Evolutionary conservation across 2,329 filamentous ascomycete species (phyloP).

Genomic region (Fusarium irregulare): DNA sequence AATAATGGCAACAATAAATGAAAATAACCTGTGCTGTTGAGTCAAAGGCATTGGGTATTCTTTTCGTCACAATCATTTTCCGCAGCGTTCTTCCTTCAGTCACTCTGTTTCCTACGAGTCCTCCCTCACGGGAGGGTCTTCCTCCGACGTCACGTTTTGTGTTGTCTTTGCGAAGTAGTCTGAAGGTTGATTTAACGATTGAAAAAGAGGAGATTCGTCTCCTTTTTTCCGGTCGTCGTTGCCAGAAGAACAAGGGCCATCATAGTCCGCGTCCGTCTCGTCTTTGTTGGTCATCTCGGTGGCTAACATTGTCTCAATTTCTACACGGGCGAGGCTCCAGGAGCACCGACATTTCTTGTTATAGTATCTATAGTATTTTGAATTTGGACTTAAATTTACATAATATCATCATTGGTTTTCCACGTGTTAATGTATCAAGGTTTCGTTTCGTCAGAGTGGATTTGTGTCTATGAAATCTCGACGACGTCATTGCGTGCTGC

Average conservation of each 20-base stretch:
- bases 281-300: conserved; percentile 42
- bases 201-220: background rate
- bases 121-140: conserved; percentile 50
- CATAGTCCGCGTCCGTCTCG: conserved; percentile 63
- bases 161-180: conserved; percentile 51
- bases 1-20: too few species aligned
- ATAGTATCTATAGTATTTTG: background rate
- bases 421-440: conserved; percentile 15
- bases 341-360: conserved; percentile 58
- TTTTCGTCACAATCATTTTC: background rate
- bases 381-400: background rate
- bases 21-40: background rate
- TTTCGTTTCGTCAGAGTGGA: conserved; percentile 39
- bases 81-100: conserved; percentile 49
- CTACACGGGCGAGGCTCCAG: conserved; percentile 64
- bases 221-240: conserved; percentile 45
- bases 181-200: conserved; percentile 44
- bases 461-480: conserved; percentile 13
- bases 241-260: conserved; percentile 63
- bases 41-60: background rate
- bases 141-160: conserved; percentile 53
- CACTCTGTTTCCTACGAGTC: conserved; percentile 52
- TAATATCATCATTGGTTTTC: conserved; percentile 2
- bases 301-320: conserved; percentile 26
- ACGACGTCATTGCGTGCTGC: conserved; percentile 35